Evolutionary conservation across 768 basidiomycete species (phyloP).

Genomic region (Mycena vulgaris): DNA sequence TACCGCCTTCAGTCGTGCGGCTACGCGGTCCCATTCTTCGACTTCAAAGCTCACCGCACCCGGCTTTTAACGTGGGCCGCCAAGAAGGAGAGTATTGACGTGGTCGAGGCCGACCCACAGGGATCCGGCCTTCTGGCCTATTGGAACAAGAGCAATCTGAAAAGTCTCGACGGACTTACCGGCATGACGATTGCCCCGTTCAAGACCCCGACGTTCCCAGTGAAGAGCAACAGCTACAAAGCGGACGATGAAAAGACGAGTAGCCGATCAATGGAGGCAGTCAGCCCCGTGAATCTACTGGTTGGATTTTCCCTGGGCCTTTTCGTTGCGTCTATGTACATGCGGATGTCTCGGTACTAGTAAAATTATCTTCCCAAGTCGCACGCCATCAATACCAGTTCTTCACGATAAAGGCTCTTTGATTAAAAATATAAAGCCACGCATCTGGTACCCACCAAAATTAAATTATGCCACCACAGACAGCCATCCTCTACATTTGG

Average conservation of each 20-base stretch:
- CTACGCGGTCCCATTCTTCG: constrained; percentile 73
- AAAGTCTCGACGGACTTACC: constrained; percentile 72
- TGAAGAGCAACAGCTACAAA: constrained; percentile 15
- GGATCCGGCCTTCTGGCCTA: constrained; percentile 65
- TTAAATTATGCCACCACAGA: constrained; percentile 17
- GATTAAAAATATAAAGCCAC: no score
- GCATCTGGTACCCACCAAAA: no score
- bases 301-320: constrained; percentile 36
- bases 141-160: constrained; percentile 66
- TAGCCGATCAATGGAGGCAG: background rate
- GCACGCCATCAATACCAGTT: no score
- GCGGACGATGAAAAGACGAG: constrained; percentile 29
- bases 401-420: no score
- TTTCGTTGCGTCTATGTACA: constrained; percentile 11
- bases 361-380: no score
- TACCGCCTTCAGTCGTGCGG: constrained; percentile 70
- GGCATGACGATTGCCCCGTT: constrained; percentile 54
- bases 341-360: constrained; percentile 5
- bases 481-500: constrained; percentile 26
- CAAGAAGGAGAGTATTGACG: constrained; percentile 61
- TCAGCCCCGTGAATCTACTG: constrained; percentile 10
- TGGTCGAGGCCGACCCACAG: constrained; percentile 29
- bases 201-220: constrained; percentile 32
- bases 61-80: constrained; percentile 63
- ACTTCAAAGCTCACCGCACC: constrained; percentile 69